Percentiles rank a stretch among this genome's conserved stretches.
Conservation (phyloP, 2,329 filamentous ascomycete species). For the Geosmithia morbida region DNA sequence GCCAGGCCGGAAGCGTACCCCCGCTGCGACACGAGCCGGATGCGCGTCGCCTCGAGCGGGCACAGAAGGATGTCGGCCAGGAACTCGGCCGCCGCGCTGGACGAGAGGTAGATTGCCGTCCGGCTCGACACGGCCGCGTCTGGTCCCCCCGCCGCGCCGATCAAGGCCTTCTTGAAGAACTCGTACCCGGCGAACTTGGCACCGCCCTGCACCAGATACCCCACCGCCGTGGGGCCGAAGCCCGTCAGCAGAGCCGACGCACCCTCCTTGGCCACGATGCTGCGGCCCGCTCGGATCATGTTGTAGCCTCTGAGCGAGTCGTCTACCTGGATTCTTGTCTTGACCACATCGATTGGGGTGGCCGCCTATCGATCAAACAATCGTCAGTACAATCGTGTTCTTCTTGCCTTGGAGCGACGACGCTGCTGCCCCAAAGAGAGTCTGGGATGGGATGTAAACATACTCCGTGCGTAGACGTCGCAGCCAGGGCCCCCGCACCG, state of each 20-base stretch:
- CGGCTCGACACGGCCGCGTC: constrained; percentile 27
- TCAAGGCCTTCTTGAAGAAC: constrained; percentile 84
- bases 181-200: constrained; percentile 90
- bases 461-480: constrained; percentile 36
- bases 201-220: constrained; percentile 81
- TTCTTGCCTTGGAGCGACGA: too few relatives aligned
- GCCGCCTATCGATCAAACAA: constrained; percentile 24
- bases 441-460: constrained; percentile 7
- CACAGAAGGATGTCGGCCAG: constrained; percentile 73
- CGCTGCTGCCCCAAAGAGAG: too few relatives aligned
- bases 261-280: constrained; percentile 69
- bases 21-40: constrained; percentile 68
- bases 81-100: constrained; percentile 55
- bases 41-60: constrained; percentile 72
- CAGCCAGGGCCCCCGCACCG: constrained; percentile 34
- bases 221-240: constrained; percentile 71
- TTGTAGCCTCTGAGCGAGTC: constrained; percentile 73
- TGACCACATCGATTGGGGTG: constrained; percentile 55
- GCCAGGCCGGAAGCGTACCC: constrained; percentile 61
- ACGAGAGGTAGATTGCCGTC: constrained; percentile 55
- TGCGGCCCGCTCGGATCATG: constrained; percentile 63
- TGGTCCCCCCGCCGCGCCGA: constrained; percentile 47
- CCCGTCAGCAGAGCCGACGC: constrained; percentile 68
- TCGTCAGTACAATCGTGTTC: too few relatives aligned
- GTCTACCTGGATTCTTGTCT: constrained; percentile 85